phyloP scores from a whole-genome alignment of 2,329 filamentous ascomycete species.

The Epichloe scottii region DNA sequence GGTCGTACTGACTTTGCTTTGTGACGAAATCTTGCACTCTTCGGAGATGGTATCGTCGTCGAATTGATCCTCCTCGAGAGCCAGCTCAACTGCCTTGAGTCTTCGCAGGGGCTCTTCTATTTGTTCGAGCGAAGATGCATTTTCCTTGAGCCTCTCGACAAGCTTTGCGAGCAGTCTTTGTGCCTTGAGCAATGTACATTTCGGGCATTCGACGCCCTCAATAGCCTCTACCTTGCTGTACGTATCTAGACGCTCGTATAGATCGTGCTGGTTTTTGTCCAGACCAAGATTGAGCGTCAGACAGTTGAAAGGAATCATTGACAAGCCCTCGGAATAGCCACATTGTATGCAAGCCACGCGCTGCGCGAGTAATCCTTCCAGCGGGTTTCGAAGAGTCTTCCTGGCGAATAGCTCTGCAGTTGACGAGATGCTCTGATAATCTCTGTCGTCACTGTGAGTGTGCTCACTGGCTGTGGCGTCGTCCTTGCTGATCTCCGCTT shows the following conservation, averaged over 20 bases:
- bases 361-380: conserved; percentile 81
- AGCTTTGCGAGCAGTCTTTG: conserved; percentile 35
- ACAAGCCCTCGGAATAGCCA: conserved; percentile 76
- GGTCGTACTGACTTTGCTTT: conserved; percentile 60
- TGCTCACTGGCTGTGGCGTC: conserved; percentile 33
- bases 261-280: conserved; percentile 47
- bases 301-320: conserved; percentile 88
- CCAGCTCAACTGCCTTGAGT: conserved; percentile 53
- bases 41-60: conserved; percentile 52
- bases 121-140: conserved; percentile 30
- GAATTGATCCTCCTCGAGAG: conserved; percentile 70
- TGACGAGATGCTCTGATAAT: conserved; percentile 36
- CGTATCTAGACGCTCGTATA: conserved; percentile 70
- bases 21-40: conserved; percentile 52
- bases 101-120: conserved; percentile 40
- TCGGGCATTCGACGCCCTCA: conserved; percentile 79
- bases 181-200: conserved; percentile 65
- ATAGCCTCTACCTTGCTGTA: conserved; percentile 80
- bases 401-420: conserved; percentile 25
- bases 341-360: conserved; percentile 78
- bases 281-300: conserved; percentile 71
- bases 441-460: conserved; percentile 45
- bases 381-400: conserved; percentile 51
- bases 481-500: conserved; percentile 25
- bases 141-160: conserved; percentile 25